phyloP scores from a whole-genome alignment of 2,329 filamentous ascomycete genomes.

The Claviceps pusilla region DNA sequence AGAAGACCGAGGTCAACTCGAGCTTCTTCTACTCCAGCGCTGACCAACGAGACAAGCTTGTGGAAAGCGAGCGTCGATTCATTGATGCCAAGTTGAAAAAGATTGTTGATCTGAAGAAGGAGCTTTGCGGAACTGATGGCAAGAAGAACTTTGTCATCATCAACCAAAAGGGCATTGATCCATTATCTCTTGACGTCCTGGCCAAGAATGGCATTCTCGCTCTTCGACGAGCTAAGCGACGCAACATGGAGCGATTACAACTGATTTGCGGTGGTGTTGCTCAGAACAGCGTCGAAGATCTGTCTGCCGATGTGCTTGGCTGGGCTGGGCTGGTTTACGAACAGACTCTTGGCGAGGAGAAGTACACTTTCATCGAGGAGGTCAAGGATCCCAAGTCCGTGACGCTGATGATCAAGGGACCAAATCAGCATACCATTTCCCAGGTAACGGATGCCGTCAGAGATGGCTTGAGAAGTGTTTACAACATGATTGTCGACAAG shows the following conservation, averaged over 20 bases:
- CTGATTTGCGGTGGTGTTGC: constrained; percentile 80
- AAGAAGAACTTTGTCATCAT: constrained; percentile 96
- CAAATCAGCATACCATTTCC: constrained; percentile 88
- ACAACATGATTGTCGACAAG: constrained; percentile 99
- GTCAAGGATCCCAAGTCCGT: constrained; percentile 98
- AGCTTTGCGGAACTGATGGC: constrained; percentile 82
- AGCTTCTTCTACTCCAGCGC: constrained; percentile 97
- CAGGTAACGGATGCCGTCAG: constrained; percentile 94
- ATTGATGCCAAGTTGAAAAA: constrained; percentile 94
- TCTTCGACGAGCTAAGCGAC: constrained; percentile 83
- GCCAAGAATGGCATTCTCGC: constrained; percentile 98
- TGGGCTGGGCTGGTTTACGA: constrained; percentile 97
- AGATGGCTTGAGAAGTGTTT: constrained; percentile 87
- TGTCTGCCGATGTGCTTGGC: constrained; percentile 74
- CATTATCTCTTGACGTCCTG: constrained; percentile 83
- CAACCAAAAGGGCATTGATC: constrained; percentile 99
- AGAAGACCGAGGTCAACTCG: constrained; percentile 98
- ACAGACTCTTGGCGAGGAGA: constrained; percentile 94
- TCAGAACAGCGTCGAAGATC: constrained; percentile 92
- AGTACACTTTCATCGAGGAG: constrained; percentile 96
- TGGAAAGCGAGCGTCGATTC: constrained; percentile 90
- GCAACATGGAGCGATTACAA: constrained; percentile 98
- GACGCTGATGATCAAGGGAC: constrained; percentile 93
- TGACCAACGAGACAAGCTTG: constrained; percentile 92
- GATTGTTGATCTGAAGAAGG: constrained; percentile 95